A percentile compares a stretch with the other conserved stretches of the same genome.
phyloP scores from a whole-genome alignment of 2,329 filamentous ascomycete genomes.

The Aspergillus nomiae region DNA sequence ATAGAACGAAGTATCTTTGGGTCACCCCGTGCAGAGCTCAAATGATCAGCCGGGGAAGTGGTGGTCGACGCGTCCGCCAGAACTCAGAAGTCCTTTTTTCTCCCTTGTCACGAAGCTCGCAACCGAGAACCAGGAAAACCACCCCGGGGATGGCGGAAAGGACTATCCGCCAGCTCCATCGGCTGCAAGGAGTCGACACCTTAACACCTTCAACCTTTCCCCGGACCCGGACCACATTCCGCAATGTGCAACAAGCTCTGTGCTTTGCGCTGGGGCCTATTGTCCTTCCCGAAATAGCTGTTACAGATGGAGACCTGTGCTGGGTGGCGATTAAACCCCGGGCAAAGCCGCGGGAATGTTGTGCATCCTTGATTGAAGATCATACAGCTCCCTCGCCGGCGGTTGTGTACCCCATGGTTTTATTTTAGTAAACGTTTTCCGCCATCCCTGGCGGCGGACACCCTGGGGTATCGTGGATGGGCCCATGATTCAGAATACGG shows the following conservation, averaged over 20 bases:
- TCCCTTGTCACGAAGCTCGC: not conserved
- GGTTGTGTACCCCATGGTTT: not conserved
- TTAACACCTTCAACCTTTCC: slow-evolving; percentile 1
- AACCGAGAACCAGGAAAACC: not conserved
- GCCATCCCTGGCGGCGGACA: not conserved
- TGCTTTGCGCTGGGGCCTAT: not conserved
- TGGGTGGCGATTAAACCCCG: not conserved
- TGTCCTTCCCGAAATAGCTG: not conserved
- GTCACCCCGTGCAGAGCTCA: not conserved
- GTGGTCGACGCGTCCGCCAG: not conserved
- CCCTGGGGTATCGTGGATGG: not conserved
- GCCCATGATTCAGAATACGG: not conserved
- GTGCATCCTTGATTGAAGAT: slow-evolving; percentile 5
- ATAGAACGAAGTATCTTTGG: not conserved
- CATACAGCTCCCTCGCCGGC: not conserved
- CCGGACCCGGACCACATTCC: slow-evolving; percentile 3
- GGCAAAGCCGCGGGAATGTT: not conserved
- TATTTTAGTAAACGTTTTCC: not conserved
- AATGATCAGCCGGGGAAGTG: not conserved
- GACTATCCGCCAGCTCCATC: not conserved
- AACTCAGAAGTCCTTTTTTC: not conserved
- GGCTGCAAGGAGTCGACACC: slow-evolving; percentile 3
- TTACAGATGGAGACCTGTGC: not conserved
- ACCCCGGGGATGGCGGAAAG: not conserved
- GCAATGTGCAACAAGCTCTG: not conserved